A percentile compares a stretch with the other conserved stretches of the same genome.
Conservation (phyloP, 2,329 filamentous ascomycete genomes). For the Alternaria viburni region DNA sequence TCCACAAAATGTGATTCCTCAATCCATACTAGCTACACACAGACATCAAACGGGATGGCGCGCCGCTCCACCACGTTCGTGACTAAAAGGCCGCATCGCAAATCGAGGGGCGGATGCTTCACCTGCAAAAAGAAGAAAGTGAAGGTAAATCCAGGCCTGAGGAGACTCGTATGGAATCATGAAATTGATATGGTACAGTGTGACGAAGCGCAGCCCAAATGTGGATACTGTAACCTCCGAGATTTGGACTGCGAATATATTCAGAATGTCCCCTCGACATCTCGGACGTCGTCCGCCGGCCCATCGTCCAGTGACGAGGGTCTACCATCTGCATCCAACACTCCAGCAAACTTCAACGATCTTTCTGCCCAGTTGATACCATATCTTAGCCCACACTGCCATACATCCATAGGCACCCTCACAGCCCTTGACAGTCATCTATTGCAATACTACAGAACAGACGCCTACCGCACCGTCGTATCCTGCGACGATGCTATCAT, state of each 20-base stretch:
- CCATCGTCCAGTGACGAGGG: not conserved
- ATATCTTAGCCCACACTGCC: constrained; percentile 26
- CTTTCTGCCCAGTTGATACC: constrained; percentile 2
- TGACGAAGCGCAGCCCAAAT: constrained; percentile 36
- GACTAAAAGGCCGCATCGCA: constrained; percentile 41
- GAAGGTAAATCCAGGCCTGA: constrained; percentile 27
- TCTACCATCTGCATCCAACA: not conserved
- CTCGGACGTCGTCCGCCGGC: not conserved
- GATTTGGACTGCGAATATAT: constrained; percentile 34
- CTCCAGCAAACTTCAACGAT: constrained; percentile 22
- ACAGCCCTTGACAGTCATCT: constrained; percentile 25
- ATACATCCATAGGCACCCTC: constrained; percentile 30
- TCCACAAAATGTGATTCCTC: not conserved
- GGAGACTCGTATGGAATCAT: not conserved
- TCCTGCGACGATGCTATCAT: constrained; percentile 24
- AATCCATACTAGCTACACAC: not conserved
- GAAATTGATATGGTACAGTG: constrained; percentile 25
- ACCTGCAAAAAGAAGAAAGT: constrained; percentile 46
- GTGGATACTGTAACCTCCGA: constrained; percentile 36
- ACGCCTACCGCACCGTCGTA: constrained; percentile 32
- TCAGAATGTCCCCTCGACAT: constrained; percentile 11
- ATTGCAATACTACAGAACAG: constrained; percentile 35
- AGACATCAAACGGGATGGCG: constrained; percentile 18
- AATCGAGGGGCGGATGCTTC: constrained; percentile 39
- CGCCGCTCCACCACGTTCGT: constrained; percentile 38